These are phyloP conservation scores for Ploettnerulaceae sp. DNA, from an alignment of 2,329 filamentous ascomycete species.

Conservation along the genomic window DNA sequence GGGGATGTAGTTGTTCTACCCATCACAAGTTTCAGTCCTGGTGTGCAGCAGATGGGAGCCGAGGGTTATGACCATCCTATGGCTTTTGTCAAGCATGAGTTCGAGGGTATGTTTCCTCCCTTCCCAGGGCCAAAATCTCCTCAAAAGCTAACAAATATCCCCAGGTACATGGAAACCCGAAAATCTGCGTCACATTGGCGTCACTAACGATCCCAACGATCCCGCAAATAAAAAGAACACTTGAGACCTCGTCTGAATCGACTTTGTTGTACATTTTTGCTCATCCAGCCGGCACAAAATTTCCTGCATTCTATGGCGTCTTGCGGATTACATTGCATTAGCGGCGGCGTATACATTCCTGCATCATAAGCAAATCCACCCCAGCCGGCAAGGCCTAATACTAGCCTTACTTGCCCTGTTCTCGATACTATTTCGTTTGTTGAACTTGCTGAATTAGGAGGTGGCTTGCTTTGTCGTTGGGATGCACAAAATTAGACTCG, in stretches of 20 bases:
- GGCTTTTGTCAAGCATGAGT: constrained; percentile 96
- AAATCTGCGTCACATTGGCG: constrained; percentile 62
- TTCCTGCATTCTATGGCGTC: constrained; percentile 8
- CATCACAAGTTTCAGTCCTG: constrained; percentile 96
- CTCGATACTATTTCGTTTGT: background rate
- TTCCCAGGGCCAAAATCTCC: constrained; percentile 11
- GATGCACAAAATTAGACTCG: constrained; percentile 17
- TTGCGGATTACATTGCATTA: constrained; percentile 12
- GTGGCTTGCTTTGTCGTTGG: background rate
- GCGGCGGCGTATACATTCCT: constrained; percentile 8
- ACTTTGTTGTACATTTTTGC: constrained; percentile 4
- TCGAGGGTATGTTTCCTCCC: constrained; percentile 66
- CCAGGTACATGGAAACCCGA: constrained; percentile 78
- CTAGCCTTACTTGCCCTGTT: background rate
- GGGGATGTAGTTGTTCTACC: constrained; percentile 91
- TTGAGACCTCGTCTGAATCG: background rate
- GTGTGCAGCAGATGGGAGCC: constrained; percentile 88
- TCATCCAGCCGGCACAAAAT: background rate
- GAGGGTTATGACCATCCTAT: constrained; percentile 85
- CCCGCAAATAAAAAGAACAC: background rate
- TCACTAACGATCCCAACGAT: constrained; percentile 6
- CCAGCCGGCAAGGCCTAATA: background rate
- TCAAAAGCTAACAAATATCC: too few species aligned
- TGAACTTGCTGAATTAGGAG: background rate
- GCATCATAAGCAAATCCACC: background rate